phyloP scores from a whole-genome alignment of 352 stramenopile genomes.

The Albugo candida region DNA sequence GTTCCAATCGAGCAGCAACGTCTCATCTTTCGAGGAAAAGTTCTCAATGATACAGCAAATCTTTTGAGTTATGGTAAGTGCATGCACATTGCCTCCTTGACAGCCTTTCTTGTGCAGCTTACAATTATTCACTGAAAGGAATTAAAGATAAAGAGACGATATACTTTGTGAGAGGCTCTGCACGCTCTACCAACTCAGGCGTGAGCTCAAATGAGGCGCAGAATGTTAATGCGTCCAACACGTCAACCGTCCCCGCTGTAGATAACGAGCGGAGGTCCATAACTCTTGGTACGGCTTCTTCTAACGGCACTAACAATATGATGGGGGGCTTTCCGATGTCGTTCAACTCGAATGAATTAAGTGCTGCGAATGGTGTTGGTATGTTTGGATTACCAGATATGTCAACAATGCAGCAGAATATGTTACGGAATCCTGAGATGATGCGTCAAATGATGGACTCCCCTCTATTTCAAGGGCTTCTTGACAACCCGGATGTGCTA shows the following conservation, averaged over 20 bases:
- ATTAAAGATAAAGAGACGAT: conserved; percentile 62
- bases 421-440: conserved; percentile 79
- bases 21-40: conserved; percentile 81
- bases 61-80: conserved; percentile 61
- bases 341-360: background rate
- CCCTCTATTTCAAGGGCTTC: conserved; percentile 82
- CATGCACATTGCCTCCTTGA: conserved; percentile 2
- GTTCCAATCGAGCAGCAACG: conserved; percentile 61
- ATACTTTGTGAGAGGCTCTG: conserved; percentile 68
- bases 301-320: background rate
- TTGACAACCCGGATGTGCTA: conserved; percentile 94
- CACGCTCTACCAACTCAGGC: background rate
- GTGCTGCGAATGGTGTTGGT: background rate
- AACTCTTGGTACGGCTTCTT: background rate
- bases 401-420: conserved; percentile 73
- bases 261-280: background rate
- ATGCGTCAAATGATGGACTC: conserved; percentile 79
- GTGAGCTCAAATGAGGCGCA: conserved; percentile 2
- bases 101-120: conserved; percentile 6
- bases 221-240: background rate
- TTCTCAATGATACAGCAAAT: conserved; percentile 78
- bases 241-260: too few species aligned
- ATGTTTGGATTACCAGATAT: conserved; percentile 29
- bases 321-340: background rate
- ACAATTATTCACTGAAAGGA: conserved; percentile 12